Conservation (phyloP, 805 yeast genomes). For the Candida nitratophila region DNA sequence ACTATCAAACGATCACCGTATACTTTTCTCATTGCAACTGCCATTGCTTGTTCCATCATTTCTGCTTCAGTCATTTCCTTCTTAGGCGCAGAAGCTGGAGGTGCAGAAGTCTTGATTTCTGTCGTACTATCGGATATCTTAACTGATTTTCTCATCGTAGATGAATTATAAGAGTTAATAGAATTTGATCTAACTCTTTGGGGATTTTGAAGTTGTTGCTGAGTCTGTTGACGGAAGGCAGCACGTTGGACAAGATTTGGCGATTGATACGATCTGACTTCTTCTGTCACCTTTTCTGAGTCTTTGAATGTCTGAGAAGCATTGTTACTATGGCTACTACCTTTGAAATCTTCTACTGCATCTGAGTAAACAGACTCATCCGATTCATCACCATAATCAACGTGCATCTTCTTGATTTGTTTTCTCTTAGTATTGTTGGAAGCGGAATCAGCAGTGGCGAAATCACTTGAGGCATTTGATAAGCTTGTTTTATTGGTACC, state of each 20-base stretch:
- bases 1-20: constrained; percentile 33
- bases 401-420: background rate
- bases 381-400: constrained; percentile 10
- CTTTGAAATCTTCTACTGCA: constrained; percentile 8
- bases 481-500: too few relatives aligned
- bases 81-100: constrained; percentile 1
- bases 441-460: too few relatives aligned
- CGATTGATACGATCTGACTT: constrained; percentile 11
- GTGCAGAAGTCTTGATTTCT: constrained; percentile 1
- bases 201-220: background rate
- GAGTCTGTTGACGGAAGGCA: constrained; percentile 6
- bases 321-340: background rate
- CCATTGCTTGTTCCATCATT: constrained; percentile 47
- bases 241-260: constrained; percentile 12
- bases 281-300: constrained; percentile 20
- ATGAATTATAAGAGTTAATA: constrained; percentile 13
- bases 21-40: constrained; percentile 49
- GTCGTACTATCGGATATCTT: constrained; percentile 10
- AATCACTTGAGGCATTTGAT: too few relatives aligned
- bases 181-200: constrained; percentile 11
- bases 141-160: constrained; percentile 15
- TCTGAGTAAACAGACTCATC: constrained; percentile 18
- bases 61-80: constrained; percentile 35
- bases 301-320: constrained; percentile 1
- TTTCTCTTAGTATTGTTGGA: background rate